Evolutionary conservation across 2,329 filamentous ascomycete genomes (phyloP).

Genomic region (Sphaerulina vaccinii): DNA sequence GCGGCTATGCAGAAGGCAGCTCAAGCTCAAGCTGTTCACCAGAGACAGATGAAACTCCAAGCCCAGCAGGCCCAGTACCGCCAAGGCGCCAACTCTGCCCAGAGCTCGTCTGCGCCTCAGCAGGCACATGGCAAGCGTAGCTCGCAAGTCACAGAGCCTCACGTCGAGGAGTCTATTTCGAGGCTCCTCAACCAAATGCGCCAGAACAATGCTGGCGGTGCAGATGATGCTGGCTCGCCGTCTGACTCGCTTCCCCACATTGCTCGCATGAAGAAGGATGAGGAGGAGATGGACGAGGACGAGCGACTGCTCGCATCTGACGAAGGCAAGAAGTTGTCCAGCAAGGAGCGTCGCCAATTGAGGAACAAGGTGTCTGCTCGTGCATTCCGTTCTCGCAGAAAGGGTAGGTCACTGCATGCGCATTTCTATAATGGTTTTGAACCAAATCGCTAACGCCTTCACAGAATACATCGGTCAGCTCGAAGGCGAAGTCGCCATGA

Average conservation of each 20-base stretch:
- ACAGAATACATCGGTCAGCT: conserved; percentile 95
- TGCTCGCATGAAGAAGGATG: conserved; percentile 79
- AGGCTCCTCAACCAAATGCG: conserved; percentile 91
- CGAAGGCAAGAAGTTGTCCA: conserved; percentile 98
- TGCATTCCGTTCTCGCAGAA: conserved; percentile 95
- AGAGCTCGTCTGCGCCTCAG: conserved; percentile 32
- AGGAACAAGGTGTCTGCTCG: conserved; percentile 98
- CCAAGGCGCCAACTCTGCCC: conserved; percentile 30
- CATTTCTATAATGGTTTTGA: neutral
- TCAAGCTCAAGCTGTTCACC: conserved; percentile 40
- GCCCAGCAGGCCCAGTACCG: conserved; percentile 41
- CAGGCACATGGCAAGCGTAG: conserved; percentile 43
- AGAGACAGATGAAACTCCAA: conserved; percentile 52
- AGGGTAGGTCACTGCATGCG: conserved; percentile 62
- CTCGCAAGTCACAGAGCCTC: conserved; percentile 46
- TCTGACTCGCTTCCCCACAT: conserved; percentile 61
- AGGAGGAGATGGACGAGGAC: conserved; percentile 98
- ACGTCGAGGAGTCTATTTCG: conserved; percentile 83
- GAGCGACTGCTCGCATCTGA: conserved; percentile 92
- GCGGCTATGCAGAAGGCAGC: conserved; percentile 56
- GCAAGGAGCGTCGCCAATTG: conserved; percentile 94
- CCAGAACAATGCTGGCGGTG: conserved; percentile 54
- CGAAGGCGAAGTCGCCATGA: conserved; percentile 70
- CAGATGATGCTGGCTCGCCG: conserved; percentile 48
- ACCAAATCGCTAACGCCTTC: conserved; percentile 49